Conservation (phyloP, 1,139 yeast species). For the Yamadazyma mexicana region DNA sequence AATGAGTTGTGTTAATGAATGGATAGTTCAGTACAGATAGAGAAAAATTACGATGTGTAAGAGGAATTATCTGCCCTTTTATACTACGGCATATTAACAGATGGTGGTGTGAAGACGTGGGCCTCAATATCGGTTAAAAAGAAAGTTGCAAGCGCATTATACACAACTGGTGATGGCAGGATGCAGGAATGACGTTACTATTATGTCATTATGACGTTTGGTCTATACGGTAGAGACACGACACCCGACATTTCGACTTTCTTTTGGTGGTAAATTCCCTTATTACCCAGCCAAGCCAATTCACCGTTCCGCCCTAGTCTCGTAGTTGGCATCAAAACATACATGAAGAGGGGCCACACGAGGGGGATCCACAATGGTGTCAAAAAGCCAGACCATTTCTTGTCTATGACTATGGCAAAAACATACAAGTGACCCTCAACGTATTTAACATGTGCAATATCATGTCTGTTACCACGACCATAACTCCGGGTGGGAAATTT, state of each 20-base stretch:
- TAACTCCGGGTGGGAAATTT: too few species aligned
- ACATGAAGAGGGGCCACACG: neutral
- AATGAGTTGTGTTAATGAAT: neutral
- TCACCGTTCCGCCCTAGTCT: too few species aligned
- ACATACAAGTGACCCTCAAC: too few species aligned
- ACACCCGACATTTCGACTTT: neutral
- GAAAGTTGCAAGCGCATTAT: neutral
- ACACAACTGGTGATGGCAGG: neutral
- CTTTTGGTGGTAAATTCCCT: too few species aligned
- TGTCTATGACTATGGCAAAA: too few species aligned
- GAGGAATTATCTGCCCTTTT: slow-evolving; percentile 7
- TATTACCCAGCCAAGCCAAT: too few species aligned
- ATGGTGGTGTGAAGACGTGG: slow-evolving; percentile 3
- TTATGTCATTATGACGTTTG: slow-evolving; percentile 5
- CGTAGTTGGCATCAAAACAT: too few species aligned
- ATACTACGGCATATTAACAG: slow-evolving; percentile 1
- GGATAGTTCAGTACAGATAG: neutral
- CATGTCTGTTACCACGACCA: too few species aligned
- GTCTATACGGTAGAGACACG: neutral
- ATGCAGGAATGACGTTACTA: slow-evolving; percentile 5
- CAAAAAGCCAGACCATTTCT: too few species aligned
- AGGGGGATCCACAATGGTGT: neutral
- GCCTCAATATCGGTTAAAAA: neutral
- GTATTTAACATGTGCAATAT: neutral
- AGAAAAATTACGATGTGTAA: too few species aligned